Evolutionary conservation across 805 yeast genomes (phyloP).

Genomic region (Metschnikowia baotianmanensis): DNA sequence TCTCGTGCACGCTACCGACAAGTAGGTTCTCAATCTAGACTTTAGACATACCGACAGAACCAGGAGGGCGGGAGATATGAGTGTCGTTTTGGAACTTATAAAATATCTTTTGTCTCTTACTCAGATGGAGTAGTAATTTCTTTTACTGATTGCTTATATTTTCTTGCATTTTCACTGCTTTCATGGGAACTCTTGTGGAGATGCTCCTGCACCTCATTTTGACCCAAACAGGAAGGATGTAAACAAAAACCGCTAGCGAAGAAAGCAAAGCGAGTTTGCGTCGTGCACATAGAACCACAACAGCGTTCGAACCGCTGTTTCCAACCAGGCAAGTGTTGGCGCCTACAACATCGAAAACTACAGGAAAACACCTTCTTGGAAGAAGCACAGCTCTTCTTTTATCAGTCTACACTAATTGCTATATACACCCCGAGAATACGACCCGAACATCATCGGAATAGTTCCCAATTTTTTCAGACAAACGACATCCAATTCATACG

Average conservation of each 20-base stretch:
- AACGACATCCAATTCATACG: not conserved
- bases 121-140: too few species aligned
- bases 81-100: too few species aligned
- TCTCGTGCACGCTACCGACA: too few species aligned
- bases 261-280: not conserved
- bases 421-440: not conserved
- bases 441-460: too few species aligned
- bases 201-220: constrained; percentile 5
- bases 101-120: too few species aligned
- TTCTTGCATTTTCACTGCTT: too few species aligned
- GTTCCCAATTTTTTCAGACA: not conserved
- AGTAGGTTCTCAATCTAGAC: too few species aligned
- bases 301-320: not conserved
- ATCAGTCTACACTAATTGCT: not conserved
- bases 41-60: too few species aligned
- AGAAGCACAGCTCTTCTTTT: not conserved
- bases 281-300: not conserved
- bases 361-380: not conserved
- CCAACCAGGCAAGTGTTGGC: not conserved
- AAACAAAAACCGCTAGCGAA: constrained; percentile 6
- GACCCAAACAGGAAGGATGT: constrained; percentile 12
- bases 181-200: too few species aligned
- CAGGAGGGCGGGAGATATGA: too few species aligned
- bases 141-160: too few species aligned
- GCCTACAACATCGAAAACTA: too few species aligned